Base-by-base conservation (phyloP, 495 filamentous ascomycete species). In the Rhypophila decipiens region DNA sequence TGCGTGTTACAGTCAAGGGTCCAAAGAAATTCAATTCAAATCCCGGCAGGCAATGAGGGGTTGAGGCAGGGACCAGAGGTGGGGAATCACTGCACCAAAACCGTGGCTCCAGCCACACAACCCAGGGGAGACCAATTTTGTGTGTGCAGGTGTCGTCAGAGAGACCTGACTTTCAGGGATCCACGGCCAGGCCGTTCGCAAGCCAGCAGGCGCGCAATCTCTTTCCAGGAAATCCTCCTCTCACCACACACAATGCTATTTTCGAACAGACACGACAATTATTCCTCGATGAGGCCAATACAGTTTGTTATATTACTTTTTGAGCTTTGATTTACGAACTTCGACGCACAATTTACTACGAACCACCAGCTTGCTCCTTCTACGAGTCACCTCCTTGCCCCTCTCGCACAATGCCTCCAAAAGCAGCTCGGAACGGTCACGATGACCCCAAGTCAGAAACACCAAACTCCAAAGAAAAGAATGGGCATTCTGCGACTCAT, bases 401-500 rank as follows among this genome's bases (percentile, higher is more conserved):
- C 27, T 18, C 19, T 21, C 52, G 21, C 51, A 49, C 52, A 41
- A 75, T 69, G 64, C 48, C 64, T 1, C 39, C 59, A n/a, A 69
- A 68, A 45, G 48, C 56, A 15, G 49, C 58, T 19, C 57, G 57
- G 15, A 51, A 47, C 39, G 56, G 60, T 42, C 70, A 71, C 50
- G 71, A 76, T 53, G 71, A 76, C 55, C 20, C 62, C 45, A 76
- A 74, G 60, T 57, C 68, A 44, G 71, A 74, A 47, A 66, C 63
- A 3, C 57, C 65, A 12, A 62, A 60, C 42, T 31, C 57, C 31
- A 72, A 72, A 47, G 70, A 73, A n/a, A 69, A 70, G 50, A 72
- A 70, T 42, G 65, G 66, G 34, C 58, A 61, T 24, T 51, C 55
- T 42, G 49, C 60, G 21, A 45, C 50, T 24, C 66, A 66, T 17